A percentile compares a stretch with the other conserved stretches of the same genome.
Conservation (phyloP, 202 grass and related monocot genomes). For the Bolboschoenoplectus hybrid region DNA sequence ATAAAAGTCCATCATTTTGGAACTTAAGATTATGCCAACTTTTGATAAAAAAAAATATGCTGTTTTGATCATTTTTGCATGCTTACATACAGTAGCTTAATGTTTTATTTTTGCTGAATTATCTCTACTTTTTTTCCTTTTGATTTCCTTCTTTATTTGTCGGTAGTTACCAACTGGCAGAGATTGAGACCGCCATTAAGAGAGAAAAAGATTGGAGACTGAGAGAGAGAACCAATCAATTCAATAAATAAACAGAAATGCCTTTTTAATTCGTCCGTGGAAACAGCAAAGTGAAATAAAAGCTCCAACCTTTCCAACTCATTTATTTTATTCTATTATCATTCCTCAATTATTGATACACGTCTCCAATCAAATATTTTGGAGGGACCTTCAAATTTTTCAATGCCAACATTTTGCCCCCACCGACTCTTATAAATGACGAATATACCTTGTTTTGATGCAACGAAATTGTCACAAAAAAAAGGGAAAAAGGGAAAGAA, state of each 20-base stretch:
- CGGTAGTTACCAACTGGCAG: not conserved
- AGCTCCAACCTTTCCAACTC: not conserved
- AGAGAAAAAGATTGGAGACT: not conserved
- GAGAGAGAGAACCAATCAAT: not conserved
- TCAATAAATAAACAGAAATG: not conserved
- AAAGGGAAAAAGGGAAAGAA: not conserved
- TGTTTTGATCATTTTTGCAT: not conserved
- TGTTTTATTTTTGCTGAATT: not conserved
- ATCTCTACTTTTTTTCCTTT: not conserved
- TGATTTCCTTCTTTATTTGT: not conserved
- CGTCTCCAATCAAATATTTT: not conserved
- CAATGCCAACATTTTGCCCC: not conserved
- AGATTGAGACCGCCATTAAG: not conserved
- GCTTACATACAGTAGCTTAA: not conserved
- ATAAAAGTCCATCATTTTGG: too few species aligned
- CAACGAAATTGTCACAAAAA: not conserved
- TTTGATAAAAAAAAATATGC: not conserved
- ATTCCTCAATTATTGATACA: not conserved
- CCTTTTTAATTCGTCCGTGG: not conserved
- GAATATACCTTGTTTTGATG: not conserved
- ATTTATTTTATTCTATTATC: not conserved
- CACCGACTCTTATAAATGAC: not conserved
- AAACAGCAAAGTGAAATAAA: slow-evolving; percentile 10
- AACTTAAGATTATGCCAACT: too few species aligned
- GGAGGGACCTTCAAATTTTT: not conserved